These are phyloP conservation scores for Ustilago bromivora DNA, from an alignment of 1,284 basidiomycete species.

Conservation along the genomic window DNA sequence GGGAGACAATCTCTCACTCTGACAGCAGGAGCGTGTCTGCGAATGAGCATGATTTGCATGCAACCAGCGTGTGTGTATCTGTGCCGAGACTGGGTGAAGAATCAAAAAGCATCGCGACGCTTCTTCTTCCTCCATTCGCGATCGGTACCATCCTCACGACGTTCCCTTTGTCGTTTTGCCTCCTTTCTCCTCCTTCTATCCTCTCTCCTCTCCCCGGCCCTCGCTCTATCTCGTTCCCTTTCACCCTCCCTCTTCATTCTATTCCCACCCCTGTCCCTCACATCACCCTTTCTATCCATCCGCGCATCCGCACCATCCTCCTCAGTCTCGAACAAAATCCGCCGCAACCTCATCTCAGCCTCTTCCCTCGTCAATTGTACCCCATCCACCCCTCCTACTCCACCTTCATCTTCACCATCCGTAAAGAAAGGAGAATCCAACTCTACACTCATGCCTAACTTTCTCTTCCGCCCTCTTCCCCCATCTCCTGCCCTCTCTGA, in stretches of 20 bases:
- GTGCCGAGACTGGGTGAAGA: neutral
- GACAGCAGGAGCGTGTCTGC: neutral
- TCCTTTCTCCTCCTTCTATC: slow-evolving; percentile 4
- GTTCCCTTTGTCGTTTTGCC: neutral
- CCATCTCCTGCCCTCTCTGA: neutral
- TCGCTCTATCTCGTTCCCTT: neutral
- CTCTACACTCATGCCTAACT: neutral
- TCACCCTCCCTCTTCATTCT: neutral
- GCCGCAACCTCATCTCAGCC: slow-evolving; percentile 17
- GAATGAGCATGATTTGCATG: neutral
- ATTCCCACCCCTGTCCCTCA: neutral
- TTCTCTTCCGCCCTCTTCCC: neutral
- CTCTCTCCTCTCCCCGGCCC: neutral
- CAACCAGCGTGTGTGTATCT: too few species aligned
- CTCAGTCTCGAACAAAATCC: slow-evolving; percentile 22
- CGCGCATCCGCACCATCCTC: neutral
- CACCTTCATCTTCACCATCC: slow-evolving; percentile 1
- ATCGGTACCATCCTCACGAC: neutral
- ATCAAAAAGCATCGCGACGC: neutral
- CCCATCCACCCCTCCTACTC: neutral
- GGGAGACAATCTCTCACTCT: too few species aligned
- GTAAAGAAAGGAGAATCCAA: neutral
- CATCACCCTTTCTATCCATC: too few species aligned
- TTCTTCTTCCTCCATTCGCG: neutral
- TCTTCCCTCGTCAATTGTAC: slow-evolving; percentile 29